Base-by-base conservation (phyloP, 495 filamentous ascomycete species). In the Podospora tetraspora region DNA sequence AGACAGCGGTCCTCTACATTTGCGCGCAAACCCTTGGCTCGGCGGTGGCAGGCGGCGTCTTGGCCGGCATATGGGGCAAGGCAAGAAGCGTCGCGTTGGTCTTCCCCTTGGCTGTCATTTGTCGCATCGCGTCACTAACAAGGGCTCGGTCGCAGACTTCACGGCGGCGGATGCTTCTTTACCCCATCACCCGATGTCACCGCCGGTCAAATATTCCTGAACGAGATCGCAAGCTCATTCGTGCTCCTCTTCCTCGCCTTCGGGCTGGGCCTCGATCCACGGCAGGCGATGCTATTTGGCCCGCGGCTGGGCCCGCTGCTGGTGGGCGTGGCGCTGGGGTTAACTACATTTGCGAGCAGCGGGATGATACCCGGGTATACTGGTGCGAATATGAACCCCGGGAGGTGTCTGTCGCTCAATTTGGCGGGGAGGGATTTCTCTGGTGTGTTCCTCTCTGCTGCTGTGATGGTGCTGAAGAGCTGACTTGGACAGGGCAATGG, bases 201-300 rank as follows among this genome's bases (percentile, higher is more conserved):
- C 4, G 8, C 23, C 59, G 59, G 59, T 2, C 59, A 60, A n/a
- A 16, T 60, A 19, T 16, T 60, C 13, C 59, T 60, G 24, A 60
- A 60, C 11, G 59, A 60, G 59, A 60, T 60, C n/a, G 59, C 59
- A 22, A 60, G 59, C 59, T 52, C 59, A 23, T 57, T 62, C 16
- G 24, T 37, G 29, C 21, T 70, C 63, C 68, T 27, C 23, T 77
- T 79, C 68, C 74, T 84, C 9, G 73, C 80, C 1, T 79, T 81
- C 72, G 84, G 86, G 1, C 80, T 85, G 21, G 86, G 82, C 13
- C 77, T 89, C 1, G 85, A 89, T 69, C 86, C 86, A 8, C 77
- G 85, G 11, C 85, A 87, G 70, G 75, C 74, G 6, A 66, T 79
- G 16, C 73, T 86, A 5, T 86, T 84, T 69, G 85, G 86, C 1